Base-by-base conservation (phyloP, 1,139 yeast species). In the Taphrina betulina region DNA sequence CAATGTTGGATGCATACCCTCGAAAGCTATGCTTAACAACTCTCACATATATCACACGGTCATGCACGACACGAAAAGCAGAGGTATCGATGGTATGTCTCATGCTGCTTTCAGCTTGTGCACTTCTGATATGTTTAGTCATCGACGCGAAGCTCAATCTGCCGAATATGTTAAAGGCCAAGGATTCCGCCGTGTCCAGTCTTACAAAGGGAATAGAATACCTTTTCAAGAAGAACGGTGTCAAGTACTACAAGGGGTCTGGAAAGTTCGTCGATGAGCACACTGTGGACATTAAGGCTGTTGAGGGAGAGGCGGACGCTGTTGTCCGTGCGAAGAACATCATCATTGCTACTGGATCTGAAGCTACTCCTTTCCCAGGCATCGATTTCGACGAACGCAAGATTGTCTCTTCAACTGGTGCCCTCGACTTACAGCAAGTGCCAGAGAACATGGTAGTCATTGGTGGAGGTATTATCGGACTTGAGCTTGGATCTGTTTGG, bases 401-500 rank as follows among this genome's bases (percentile, higher is more conserved):
- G 77, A 94, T 94, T 65, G 97, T 94, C 60, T 79, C 95, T 35
- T 88, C 96, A 28, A 94, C 99, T 52, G 99, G 99, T 67, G 87
- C 89, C 59, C 76, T 94, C 59, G 74, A 84, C 42, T 78, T 94
- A 66, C 79, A 80, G 72, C 96, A 90, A 74, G 79, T 89, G 62
- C 96, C 99, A 72, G 88, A 94, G 79, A 83, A 80, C 71, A 69
- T 94, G 69, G 84, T 95, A 65, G 82, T 94, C 73, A 92, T 94
- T 67, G 99, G 99, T 72, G 99, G 96, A 75, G 98, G 99, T 78
- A 92, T 94, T 75, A 94, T 94, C 71, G 99, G 99, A 69, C 81
- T 94, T 66, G 99, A 94, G 77, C 92, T 94, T 96, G 98, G 96
- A 62, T 89, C 97, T 34, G 98, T 94, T 51, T 94, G 95, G 85